Evolutionary conservation across 306 rosid genomes (phyloP), one percentile per base, ranked within the genome.

Genomic region (Cucurbita ficifolia): DNA sequence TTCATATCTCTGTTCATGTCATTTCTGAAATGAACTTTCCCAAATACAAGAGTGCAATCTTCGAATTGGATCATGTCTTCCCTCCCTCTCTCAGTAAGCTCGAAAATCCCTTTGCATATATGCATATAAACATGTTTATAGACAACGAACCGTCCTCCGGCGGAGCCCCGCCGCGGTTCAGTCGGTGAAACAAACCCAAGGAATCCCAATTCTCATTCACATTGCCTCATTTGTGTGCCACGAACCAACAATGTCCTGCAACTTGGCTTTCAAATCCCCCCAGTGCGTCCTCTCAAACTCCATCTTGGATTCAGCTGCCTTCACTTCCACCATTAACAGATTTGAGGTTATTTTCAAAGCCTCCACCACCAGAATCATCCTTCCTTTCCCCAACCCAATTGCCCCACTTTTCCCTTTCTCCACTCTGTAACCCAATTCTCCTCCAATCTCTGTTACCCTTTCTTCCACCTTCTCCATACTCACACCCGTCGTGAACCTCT

Each of bases 301-400:
- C 18, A 64, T 38, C 4, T 80, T 91, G 13, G 92, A 91, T 69
- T 83, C 88, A 24, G 78, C 87, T 58, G 86, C 82, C 78, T 79
- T 87, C 2, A 90, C 77, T 2, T 81, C 90, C 39, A 84, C 97
- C 62, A 83, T 42, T 38, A 86, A 53, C 85, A 90, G 59, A 6
- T 72, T 39, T n/a, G 77, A 6, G 52, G 83, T 84, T 2, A 93
- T 79, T 72, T 86, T 86, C 79, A 75, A 62, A n/a, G 84, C 79
- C 21, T 89, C 94, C 35, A 88, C 85, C 3, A 81, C 70, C 70
- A 93, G 21, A 22, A 75, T 79, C 39, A 88, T 89, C 48, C 83
- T 83, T 43, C 89, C 92, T 50, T 86, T 93, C 73, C 88, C 91
- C 53, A 93, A 70, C 42, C 90, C 92, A 24, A 92, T 87, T 1